phyloP scores from a whole-genome alignment of 768 basidiomycete genomes.

The Pulveroboletus sp. region DNA sequence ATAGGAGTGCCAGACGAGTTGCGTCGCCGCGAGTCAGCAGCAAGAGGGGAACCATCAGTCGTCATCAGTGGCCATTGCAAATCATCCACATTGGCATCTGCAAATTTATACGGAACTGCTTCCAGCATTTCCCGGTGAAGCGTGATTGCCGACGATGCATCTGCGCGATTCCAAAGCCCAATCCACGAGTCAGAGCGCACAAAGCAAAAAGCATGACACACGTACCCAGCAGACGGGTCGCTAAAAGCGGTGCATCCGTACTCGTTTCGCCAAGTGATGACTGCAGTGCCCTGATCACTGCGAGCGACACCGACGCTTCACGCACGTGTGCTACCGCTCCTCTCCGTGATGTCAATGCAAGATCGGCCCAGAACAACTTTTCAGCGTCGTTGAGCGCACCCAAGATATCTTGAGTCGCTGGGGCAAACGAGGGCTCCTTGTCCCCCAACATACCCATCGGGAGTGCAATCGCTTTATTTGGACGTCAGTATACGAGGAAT shows the following conservation, averaged over 20 bases:
- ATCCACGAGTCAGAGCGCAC: not conserved
- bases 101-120: constrained; percentile 68
- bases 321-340: constrained; percentile 71
- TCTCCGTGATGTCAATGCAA: constrained; percentile 48
- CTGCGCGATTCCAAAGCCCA: constrained; percentile 34
- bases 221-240: constrained; percentile 61
- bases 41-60: constrained; percentile 39
- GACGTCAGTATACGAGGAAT: constrained; percentile 1
- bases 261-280: constrained; percentile 69
- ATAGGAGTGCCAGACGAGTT: constrained; percentile 14
- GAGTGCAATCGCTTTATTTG: constrained; percentile 64
- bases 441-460: constrained; percentile 70
- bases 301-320: constrained; percentile 66
- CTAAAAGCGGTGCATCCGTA: constrained; percentile 46
- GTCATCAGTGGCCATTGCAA: constrained; percentile 66
- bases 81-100: constrained; percentile 50
- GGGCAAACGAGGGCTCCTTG: constrained; percentile 33
- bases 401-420: constrained; percentile 54
- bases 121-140: constrained; percentile 85
- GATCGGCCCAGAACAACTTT: constrained; percentile 60
- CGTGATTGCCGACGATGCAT: constrained; percentile 70
- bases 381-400: constrained; percentile 63
- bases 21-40: constrained; percentile 14
- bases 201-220: not conserved
- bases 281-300: constrained; percentile 69